Conservation (phyloP, 371 early-diverging fungal genomes). For the Circinella umbellata region DNA sequence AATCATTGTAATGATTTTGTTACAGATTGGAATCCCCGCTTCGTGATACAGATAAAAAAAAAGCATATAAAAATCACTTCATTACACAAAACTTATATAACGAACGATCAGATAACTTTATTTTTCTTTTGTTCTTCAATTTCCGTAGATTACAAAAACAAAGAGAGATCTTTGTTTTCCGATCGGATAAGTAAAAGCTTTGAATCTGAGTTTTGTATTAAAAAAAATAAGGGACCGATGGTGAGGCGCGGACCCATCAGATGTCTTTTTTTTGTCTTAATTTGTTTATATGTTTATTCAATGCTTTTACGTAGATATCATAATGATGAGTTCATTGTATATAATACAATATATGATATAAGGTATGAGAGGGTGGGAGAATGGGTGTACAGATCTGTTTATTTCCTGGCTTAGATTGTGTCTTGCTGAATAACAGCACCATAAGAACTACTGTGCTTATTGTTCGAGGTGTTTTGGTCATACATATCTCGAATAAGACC, state of each 20-base stretch:
- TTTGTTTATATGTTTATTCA: neutral
- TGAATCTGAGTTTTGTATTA: neutral
- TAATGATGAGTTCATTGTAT: neutral
- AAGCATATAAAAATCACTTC: no score
- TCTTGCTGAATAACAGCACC: conserved; percentile 6
- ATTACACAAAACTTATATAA: neutral
- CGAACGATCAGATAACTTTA: conserved; percentile 8
- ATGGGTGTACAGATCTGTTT: neutral
- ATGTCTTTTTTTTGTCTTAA: neutral
- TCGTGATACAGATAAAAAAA: neutral
- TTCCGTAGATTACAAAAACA: no score
- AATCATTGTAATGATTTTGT: neutral
- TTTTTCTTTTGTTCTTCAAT: neutral
- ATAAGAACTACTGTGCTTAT: neutral
- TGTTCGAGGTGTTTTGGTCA: neutral
- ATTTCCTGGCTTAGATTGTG: neutral
- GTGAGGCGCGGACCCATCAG: neutral
- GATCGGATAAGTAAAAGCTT: neutral
- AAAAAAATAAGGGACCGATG: neutral
- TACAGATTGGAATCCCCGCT: neutral
- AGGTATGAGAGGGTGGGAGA: no score
- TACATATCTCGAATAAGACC: neutral
- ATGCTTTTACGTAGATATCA: no score
- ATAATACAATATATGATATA: no score
- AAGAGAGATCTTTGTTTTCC: neutral